Conservation (phyloP, 176 grass and related monocot genomes). For the Pharus latifolius region DNA sequence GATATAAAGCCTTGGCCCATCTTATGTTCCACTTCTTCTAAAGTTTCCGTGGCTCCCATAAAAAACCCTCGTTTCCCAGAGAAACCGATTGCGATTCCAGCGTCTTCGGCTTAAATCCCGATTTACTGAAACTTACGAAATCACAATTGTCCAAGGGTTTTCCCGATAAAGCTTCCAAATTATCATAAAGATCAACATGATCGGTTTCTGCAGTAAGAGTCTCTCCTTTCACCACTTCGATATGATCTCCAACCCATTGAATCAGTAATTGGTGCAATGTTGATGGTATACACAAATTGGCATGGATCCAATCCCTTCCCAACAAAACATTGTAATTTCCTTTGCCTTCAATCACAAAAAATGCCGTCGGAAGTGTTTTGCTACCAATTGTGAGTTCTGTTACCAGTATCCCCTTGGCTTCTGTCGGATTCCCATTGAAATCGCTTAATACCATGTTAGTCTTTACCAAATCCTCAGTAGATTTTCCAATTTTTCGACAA, state of each 20-base stretch:
- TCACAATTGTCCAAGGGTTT: not conserved
- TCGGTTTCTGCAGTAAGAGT: too few relatives aligned
- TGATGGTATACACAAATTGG: not conserved
- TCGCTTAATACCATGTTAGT: not conserved
- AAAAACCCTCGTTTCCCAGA: too few relatives aligned
- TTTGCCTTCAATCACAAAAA: not conserved
- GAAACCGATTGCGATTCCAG: too few relatives aligned
- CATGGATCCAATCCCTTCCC: not conserved
- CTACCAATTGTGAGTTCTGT: not conserved
- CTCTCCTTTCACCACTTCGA: not conserved
- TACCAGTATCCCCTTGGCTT: not conserved
- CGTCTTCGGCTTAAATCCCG: not conserved
- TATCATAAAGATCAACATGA: not conserved
- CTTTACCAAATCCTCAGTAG: not conserved
- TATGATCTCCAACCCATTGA: not conserved
- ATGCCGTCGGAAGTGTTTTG: not conserved
- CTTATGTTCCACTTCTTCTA: too few relatives aligned
- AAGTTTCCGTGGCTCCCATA: too few relatives aligned
- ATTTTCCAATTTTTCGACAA: not conserved
- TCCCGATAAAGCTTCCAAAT: not conserved
- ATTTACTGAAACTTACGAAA: not conserved
- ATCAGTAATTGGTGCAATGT: not conserved
- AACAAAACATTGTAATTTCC: not conserved
- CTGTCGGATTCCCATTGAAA: not conserved
- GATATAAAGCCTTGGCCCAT: not conserved